A percentile compares a stretch with the other conserved stretches of the same genome.
phyloP scores from a whole-genome alignment of 2,329 filamentous ascomycete species.

The Trichophyton simii region DNA sequence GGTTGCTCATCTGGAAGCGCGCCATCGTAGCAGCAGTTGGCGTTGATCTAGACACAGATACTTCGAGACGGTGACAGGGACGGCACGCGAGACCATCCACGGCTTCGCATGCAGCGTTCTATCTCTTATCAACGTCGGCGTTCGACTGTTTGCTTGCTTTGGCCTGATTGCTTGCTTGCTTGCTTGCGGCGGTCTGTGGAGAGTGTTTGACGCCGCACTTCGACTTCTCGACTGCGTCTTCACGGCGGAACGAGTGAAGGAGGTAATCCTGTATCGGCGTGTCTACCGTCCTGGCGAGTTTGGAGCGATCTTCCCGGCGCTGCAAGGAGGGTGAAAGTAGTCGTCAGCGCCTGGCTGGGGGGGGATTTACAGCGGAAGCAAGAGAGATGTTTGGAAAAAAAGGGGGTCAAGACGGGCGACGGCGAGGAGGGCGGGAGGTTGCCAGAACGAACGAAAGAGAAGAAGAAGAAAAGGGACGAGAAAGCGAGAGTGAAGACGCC shows the following conservation, averaged over 20 bases:
- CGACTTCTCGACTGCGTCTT: too few species aligned
- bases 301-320: neutral
- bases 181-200: too few species aligned
- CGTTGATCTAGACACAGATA: neutral
- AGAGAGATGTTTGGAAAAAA: neutral
- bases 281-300: neutral
- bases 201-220: too few species aligned
- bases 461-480: neutral
- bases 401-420: neutral
- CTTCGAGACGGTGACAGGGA: neutral
- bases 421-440: neutral
- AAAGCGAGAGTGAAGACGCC: neutral
- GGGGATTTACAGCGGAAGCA: neutral
- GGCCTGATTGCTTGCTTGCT: too few species aligned
- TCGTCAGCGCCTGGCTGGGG: slow-evolving; percentile 4
- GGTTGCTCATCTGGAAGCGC: slow-evolving; percentile 67
- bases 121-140: neutral
- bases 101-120: neutral
- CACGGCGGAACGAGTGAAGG: neutral
- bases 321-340: slow-evolving; percentile 1
- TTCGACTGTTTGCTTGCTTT: too few species aligned
- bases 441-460: neutral
- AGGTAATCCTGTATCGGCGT: neutral
- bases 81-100: neutral
- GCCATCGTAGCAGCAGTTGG: slow-evolving; percentile 30